Conservation (phyloP, 2,329 filamentous ascomycete genomes). For the Endocalyx cinctus region DNA sequence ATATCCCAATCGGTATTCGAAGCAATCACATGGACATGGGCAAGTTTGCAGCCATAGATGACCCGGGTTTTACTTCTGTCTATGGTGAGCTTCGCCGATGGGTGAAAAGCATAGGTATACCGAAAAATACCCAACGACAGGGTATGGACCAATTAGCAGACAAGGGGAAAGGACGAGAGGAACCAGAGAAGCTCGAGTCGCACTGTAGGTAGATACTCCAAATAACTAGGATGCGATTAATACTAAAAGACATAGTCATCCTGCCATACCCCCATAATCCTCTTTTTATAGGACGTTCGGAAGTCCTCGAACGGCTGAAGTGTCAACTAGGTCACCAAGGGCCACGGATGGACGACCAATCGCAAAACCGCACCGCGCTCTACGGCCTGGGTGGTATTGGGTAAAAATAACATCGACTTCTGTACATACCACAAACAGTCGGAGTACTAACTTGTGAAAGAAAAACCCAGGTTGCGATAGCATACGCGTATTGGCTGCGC, state of each 20-base stretch:
- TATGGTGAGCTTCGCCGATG: conserved; percentile 18
- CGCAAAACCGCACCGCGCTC: conserved; percentile 9
- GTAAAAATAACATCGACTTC: too few relatives aligned
- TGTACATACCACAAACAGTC: too few relatives aligned
- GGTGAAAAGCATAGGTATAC: conserved; percentile 4
- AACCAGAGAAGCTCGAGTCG: too few relatives aligned
- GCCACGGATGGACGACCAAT: too few relatives aligned
- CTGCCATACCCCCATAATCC: background rate
- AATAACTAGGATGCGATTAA: too few relatives aligned
- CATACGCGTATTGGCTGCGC: conserved; percentile 21
- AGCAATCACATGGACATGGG: conserved; percentile 22
- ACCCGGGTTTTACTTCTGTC: conserved; percentile 19
- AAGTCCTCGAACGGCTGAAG: background rate
- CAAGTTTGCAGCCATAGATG: conserved; percentile 15
- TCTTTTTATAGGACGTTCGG: background rate
- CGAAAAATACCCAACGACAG: too few relatives aligned
- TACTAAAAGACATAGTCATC: background rate
- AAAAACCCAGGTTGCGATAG: conserved; percentile 30
- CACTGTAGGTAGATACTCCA: too few relatives aligned
- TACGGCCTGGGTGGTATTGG: conserved; percentile 22
- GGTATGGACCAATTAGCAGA: too few relatives aligned
- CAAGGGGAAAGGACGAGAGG: too few relatives aligned
- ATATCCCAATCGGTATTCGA: conserved; percentile 24
- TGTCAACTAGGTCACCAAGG: too few relatives aligned
- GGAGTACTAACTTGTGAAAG: conserved; percentile 13